phyloP scores from a whole-genome alignment of 1,139 yeast species.

The Debaryomycetaceae sp. region DNA sequence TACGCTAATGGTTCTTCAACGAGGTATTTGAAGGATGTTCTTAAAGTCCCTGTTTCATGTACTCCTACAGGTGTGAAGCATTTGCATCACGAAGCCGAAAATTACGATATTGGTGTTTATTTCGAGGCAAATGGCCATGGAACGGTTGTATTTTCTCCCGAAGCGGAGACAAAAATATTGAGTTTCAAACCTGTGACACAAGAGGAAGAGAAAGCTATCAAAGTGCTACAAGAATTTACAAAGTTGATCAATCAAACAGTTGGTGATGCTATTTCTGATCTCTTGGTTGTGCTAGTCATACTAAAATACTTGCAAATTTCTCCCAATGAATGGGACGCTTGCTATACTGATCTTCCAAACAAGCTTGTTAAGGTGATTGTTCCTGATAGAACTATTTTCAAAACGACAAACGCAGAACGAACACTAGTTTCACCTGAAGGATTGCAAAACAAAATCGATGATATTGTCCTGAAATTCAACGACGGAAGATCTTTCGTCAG shows the following conservation, averaged over 20 bases:
- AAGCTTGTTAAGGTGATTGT: slow-evolving; percentile 77
- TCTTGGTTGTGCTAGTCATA: slow-evolving; percentile 71
- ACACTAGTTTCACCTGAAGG: slow-evolving; percentile 73
- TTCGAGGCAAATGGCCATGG: slow-evolving; percentile 99
- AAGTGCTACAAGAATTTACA: slow-evolving; percentile 53
- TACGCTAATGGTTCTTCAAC: slow-evolving; percentile 96
- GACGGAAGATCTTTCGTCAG: slow-evolving; percentile 88
- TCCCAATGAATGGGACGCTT: slow-evolving; percentile 72
- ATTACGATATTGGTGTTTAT: slow-evolving; percentile 87
- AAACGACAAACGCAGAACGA: slow-evolving; percentile 90
- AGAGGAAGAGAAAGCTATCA: slow-evolving; percentile 39
- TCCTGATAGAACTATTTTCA: slow-evolving; percentile 72
- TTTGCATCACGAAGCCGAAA: slow-evolving; percentile 82
- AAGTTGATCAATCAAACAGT: slow-evolving; percentile 90
- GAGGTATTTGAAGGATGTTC: slow-evolving; percentile 54
- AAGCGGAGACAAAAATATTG: slow-evolving; percentile 40
- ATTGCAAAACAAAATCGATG: slow-evolving; percentile 71
- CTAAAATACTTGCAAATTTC: slow-evolving; percentile 50
- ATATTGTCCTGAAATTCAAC: slow-evolving; percentile 50
- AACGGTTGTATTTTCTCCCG: slow-evolving; percentile 76
- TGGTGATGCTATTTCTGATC: slow-evolving; percentile 93
- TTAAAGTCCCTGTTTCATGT: slow-evolving; percentile 78
- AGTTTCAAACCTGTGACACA: slow-evolving; percentile 19
- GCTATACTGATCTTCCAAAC: slow-evolving; percentile 85
- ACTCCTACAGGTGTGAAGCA: slow-evolving; percentile 97